Conservation (phyloP, 805 yeast genomes). For the Starmerella stellata region DNA sequence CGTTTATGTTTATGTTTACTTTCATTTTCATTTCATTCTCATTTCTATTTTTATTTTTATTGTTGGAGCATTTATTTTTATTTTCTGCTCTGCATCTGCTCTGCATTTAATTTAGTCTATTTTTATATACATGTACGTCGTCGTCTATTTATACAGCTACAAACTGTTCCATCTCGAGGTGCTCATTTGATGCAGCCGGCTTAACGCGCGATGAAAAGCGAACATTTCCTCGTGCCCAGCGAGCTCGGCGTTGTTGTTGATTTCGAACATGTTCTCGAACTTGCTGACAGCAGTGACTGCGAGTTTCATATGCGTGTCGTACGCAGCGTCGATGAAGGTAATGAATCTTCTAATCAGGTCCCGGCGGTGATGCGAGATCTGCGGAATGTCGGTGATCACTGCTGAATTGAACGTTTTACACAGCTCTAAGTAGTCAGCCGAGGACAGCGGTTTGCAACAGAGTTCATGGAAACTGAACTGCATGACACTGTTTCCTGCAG, state of each 20-base stretch:
- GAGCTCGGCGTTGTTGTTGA: slow-evolving; percentile 22
- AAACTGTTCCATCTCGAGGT: slow-evolving; percentile 57
- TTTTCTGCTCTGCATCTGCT: too few relatives aligned
- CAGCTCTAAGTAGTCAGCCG: slow-evolving; percentile 80
- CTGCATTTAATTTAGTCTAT: too few relatives aligned
- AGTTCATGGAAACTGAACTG: slow-evolving; percentile 73
- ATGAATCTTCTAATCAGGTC: slow-evolving; percentile 82
- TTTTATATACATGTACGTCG: too few relatives aligned
- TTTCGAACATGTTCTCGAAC: slow-evolving; percentile 63
- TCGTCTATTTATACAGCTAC: slow-evolving; percentile 1
- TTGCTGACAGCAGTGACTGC: slow-evolving; percentile 83
- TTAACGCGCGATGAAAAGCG: slow-evolving; percentile 89
- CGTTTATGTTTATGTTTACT: too few relatives aligned
- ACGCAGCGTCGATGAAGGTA: slow-evolving; percentile 87
- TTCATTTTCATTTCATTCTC: too few relatives aligned
- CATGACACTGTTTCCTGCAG: slow-evolving; percentile 67
- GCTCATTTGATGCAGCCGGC: slow-evolving; percentile 84
- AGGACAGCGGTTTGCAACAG: slow-evolving; percentile 75
- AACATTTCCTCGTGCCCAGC: slow-evolving; percentile 87
- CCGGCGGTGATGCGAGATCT: slow-evolving; percentile 53
- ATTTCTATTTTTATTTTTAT: too few relatives aligned
- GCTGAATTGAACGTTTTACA: slow-evolving; percentile 61
- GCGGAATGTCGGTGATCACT: slow-evolving; percentile 86
- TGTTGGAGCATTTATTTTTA: too few relatives aligned
- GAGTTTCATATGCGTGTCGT: slow-evolving; percentile 71